These are phyloP conservation scores for Triangularia verruculosa DNA, from an alignment of 2,329 filamentous ascomycete genomes.

Conservation along the genomic window DNA sequence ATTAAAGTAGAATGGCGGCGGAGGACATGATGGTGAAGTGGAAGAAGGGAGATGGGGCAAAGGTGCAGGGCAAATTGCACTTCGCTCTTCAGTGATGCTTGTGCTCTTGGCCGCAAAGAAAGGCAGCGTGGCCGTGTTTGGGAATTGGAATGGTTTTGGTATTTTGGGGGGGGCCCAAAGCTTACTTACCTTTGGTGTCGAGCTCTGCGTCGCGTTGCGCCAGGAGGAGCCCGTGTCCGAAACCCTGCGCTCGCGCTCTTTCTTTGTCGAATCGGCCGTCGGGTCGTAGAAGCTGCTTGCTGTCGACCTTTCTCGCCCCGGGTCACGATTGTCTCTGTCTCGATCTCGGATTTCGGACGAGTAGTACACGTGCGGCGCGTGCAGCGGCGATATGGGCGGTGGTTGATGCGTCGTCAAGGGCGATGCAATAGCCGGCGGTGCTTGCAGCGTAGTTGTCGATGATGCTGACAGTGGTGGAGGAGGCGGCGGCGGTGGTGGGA, in stretches of 20 bases:
- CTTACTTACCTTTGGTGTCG: conserved; percentile 47
- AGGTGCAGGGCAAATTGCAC: conserved; percentile 12
- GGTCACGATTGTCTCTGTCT: conserved; percentile 19
- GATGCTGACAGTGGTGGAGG: conserved; percentile 17
- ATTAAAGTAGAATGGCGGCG: conserved; percentile 1
- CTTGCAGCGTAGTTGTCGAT: conserved; percentile 22
- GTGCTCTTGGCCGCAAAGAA: not conserved
- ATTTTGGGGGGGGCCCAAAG: conserved; percentile 17
- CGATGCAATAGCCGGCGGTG: conserved; percentile 21
- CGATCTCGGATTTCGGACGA: conserved; percentile 32
- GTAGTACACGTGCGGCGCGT: conserved; percentile 44
- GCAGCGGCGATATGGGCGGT: conserved; percentile 41
- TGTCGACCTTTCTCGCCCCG: conserved; percentile 38
- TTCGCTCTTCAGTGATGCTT: not conserved
- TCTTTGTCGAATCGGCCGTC: conserved; percentile 46
- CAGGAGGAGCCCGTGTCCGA: conserved; percentile 46
- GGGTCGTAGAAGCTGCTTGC: conserved; percentile 53
- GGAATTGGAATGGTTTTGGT: conserved; percentile 19
- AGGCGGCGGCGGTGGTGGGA: conserved; percentile 23
- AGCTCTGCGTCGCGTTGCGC: conserved; percentile 42
- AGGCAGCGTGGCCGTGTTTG: conserved; percentile 14
- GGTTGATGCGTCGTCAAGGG: conserved; percentile 26
- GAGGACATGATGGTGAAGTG: not conserved
- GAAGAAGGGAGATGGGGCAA: not conserved
- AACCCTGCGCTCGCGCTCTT: conserved; percentile 46